Conservation (phyloP, 2,329 filamentous ascomycete species). For the Davidsoniella neocaledoniae region DNA sequence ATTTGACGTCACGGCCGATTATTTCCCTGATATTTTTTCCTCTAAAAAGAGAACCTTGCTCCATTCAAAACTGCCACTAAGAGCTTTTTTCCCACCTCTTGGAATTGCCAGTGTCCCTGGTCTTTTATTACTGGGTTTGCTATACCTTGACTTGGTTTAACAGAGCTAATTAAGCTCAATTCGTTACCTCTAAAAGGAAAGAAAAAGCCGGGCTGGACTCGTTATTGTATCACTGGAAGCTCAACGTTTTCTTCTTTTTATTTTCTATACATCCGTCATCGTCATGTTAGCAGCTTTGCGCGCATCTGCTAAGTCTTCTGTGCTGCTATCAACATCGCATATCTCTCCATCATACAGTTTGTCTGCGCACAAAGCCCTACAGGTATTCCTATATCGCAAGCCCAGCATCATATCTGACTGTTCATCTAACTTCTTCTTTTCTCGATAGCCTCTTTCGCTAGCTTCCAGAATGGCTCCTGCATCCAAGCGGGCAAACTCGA, state of each 20-base stretch:
- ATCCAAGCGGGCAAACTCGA: conserved; percentile 14
- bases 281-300: conserved; percentile 9
- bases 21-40: no score
- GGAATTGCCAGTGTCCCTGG: no score
- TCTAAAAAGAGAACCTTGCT: no score
- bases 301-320: conserved; percentile 6
- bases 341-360: neutral
- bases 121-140: no score
- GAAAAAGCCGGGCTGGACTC: no score
- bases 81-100: no score
- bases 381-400: neutral
- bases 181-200: no score
- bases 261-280: neutral
- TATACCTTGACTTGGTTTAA: no score
- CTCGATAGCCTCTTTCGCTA: neutral
- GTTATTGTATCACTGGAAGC: no score
- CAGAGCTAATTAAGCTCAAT: no score
- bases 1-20: no score
- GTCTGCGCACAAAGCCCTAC: neutral
- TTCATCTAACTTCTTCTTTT: neutral
- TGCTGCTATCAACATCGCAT: conserved; percentile 2
- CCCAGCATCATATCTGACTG: neutral
- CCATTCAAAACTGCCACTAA: no score
- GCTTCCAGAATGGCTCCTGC: conserved; percentile 10
- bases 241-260: neutral